Evolutionary conservation across 345 rosid species (phyloP).

Genomic region (Corchorus olitorius): DNA sequence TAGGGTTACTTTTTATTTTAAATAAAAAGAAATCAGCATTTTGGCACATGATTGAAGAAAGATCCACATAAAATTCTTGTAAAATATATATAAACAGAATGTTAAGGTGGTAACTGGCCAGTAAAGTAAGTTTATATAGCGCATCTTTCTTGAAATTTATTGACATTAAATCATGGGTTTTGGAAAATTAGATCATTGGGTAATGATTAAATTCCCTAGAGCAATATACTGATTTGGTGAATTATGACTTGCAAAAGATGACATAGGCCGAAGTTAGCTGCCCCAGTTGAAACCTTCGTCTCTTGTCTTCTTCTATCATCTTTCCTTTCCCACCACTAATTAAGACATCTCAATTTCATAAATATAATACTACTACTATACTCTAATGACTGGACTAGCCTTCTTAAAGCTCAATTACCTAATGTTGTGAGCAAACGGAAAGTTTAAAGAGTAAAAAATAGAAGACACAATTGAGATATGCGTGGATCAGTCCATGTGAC

Average conservation of each 20-base stretch:
- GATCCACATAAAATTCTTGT: not conserved
- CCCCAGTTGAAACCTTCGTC: conserved; percentile 28
- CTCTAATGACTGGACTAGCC: too few relatives aligned
- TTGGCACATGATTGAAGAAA: not conserved
- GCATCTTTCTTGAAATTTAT: not conserved
- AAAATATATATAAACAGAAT: not conserved
- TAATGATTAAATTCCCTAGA: conserved; percentile 5
- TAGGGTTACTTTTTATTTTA: not conserved
- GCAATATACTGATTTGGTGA: not conserved
- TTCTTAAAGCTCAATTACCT: too few relatives aligned
- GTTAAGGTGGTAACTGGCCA: too few relatives aligned
- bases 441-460: too few relatives aligned
- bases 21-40: not conserved
- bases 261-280: not conserved
- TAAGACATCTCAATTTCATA: not conserved
- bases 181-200: not conserved
- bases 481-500: too few relatives aligned
- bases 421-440: too few relatives aligned
- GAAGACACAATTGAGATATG: too few relatives aligned
- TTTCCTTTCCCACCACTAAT: not conserved
- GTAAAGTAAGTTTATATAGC: not conserved
- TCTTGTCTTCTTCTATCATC: not conserved
- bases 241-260: not conserved
- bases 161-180: not conserved
- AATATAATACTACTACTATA: not conserved